These are phyloP conservation scores for Populus euphratica DNA, from an alignment of 345 rosid species.

Conservation along the genomic window DNA sequence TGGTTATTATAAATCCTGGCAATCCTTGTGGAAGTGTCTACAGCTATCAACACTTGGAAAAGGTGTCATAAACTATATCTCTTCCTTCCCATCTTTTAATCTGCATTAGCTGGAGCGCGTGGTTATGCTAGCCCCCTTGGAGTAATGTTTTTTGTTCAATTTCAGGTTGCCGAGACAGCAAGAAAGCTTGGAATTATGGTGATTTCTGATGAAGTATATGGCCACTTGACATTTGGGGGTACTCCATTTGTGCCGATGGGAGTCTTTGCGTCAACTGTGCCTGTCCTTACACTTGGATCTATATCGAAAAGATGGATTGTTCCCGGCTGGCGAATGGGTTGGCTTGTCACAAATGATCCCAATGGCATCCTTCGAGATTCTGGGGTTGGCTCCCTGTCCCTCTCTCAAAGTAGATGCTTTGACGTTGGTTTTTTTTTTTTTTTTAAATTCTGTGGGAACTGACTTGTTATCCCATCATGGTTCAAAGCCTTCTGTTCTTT, in stretches of 20 bases:
- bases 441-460: too few relatives aligned
- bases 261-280: slow-evolving; percentile 16
- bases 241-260: slow-evolving; percentile 27
- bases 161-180: slow-evolving; percentile 22
- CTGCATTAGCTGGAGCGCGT: too few relatives aligned
- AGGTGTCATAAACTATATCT: slow-evolving; percentile 11
- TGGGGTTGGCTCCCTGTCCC: slow-evolving; percentile 11
- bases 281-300: slow-evolving; percentile 25
- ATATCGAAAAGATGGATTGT: slow-evolving; percentile 31
- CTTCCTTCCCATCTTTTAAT: background rate
- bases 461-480: background rate
- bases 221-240: slow-evolving; percentile 14
- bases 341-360: slow-evolving; percentile 24
- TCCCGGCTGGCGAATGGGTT: slow-evolving; percentile 32
- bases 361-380: slow-evolving; percentile 12
- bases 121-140: background rate
- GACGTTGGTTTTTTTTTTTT: background rate
- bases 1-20: slow-evolving; percentile 51
- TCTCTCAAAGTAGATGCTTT: background rate
- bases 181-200: slow-evolving; percentile 23
- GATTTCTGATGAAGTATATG: slow-evolving; percentile 32
- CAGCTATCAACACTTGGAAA: slow-evolving; percentile 43
- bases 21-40: slow-evolving; percentile 53
- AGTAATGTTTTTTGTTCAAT: too few relatives aligned
- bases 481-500: background rate